These are phyloP conservation scores for Psilocybe cubensis DNA, from an alignment of 768 basidiomycete genomes.

Conservation along the genomic window DNA sequence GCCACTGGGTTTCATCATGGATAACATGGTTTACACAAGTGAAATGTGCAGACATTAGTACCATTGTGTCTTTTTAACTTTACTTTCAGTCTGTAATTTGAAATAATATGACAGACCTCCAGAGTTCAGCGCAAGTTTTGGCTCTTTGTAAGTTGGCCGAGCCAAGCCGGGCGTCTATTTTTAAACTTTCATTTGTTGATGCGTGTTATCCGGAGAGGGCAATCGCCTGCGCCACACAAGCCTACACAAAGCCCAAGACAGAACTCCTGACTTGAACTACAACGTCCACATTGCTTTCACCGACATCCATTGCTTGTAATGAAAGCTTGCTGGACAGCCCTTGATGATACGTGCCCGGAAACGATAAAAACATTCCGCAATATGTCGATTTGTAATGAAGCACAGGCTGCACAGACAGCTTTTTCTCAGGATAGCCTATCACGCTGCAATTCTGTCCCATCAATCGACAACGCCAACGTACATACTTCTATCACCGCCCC, in stretches of 20 bases:
- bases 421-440: conserved; percentile 17
- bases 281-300: neutral
- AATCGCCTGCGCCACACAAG: conserved; percentile 2
- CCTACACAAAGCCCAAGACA: conserved; percentile 1
- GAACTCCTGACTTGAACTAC: neutral
- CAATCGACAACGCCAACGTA: conserved; percentile 4
- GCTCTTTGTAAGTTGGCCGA: neutral
- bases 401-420: conserved; percentile 5
- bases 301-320: neutral
- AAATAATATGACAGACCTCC: too few species aligned
- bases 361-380: neutral
- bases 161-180: conserved; percentile 6
- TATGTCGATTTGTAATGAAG: neutral
- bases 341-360: neutral
- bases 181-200: conserved; percentile 10
- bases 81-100: too few species aligned
- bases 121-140: too few species aligned
- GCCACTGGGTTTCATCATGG: too few species aligned
- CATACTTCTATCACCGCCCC: conserved; percentile 21
- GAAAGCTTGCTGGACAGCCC: neutral
- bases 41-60: too few species aligned
- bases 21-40: too few species aligned
- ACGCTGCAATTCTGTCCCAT: conserved; percentile 4
- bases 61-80: too few species aligned
- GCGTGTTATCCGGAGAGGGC: conserved; percentile 17